A percentile compares a stretch with the other conserved stretches of the same genome.
These are phyloP conservation scores for Pascua guehoae DNA, from an alignment of 1,284 basidiomycete species.

Conservation along the genomic window DNA sequence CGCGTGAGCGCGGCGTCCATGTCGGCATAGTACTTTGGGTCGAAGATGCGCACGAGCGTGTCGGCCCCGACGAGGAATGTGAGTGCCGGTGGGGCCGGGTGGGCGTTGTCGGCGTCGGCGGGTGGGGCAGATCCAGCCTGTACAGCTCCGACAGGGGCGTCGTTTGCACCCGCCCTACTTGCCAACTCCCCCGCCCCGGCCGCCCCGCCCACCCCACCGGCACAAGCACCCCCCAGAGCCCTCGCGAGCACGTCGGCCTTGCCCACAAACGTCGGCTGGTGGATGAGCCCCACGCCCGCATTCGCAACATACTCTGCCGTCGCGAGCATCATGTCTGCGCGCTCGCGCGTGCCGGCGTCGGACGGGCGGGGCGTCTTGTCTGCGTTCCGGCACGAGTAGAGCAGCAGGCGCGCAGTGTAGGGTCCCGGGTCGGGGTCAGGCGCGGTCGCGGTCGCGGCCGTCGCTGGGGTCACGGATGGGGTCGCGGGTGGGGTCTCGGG, in stretches of 20 bases:
- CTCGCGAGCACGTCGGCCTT: constrained; percentile 63
- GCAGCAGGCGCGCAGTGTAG: constrained; percentile 73
- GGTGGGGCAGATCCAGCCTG: neutral
- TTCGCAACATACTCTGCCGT: constrained; percentile 52
- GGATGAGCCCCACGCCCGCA: constrained; percentile 69
- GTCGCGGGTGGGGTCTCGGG: constrained; percentile 21
- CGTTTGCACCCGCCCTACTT: neutral
- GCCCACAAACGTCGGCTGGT: constrained; percentile 82
- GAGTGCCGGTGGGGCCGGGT: constrained; percentile 15
- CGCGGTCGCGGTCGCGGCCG: neutral
- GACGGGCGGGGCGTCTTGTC: constrained; percentile 71
- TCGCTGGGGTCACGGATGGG: neutral
- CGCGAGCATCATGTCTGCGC: constrained; percentile 75
- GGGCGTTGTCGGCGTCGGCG: neutral
- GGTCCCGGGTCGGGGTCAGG: constrained; percentile 25
- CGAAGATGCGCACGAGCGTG: constrained; percentile 80
- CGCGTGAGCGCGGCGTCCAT: constrained; percentile 44
- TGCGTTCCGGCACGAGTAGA: constrained; percentile 82
- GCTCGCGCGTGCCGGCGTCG: constrained; percentile 70
- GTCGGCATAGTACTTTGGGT: constrained; percentile 68
- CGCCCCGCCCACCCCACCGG: neutral
- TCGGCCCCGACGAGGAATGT: constrained; percentile 71
- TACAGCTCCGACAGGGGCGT: neutral
- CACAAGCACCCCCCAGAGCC: neutral
- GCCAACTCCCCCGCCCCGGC: no score